Conservation (phyloP, 2,329 filamentous ascomycete genomes). For the Periconia sp. region DNA sequence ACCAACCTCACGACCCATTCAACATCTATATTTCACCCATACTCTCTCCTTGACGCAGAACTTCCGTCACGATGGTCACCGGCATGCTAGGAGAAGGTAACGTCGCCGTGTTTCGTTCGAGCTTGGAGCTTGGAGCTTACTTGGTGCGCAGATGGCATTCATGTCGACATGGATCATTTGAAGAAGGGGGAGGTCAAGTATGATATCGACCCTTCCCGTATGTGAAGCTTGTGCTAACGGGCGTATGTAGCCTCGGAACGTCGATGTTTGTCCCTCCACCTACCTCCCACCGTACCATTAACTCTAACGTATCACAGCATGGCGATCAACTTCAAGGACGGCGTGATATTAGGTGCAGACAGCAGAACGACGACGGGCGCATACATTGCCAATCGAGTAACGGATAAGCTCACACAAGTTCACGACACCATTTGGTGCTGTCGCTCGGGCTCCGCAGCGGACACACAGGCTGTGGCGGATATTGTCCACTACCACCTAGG, state of each 20-base stretch:
- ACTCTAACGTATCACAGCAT: slow-evolving; percentile 66
- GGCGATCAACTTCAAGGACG: slow-evolving; percentile 99
- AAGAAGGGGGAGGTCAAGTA: slow-evolving; percentile 99
- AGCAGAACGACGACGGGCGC: slow-evolving; percentile 96
- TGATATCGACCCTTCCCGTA: slow-evolving; percentile 48
- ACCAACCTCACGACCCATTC: too few species aligned
- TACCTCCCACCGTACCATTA: slow-evolving; percentile 22
- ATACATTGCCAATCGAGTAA: slow-evolving; percentile 99
- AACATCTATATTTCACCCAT: too few species aligned
- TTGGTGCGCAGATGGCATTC: slow-evolving; percentile 91
- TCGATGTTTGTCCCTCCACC: slow-evolving; percentile 75
- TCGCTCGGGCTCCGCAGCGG: slow-evolving; percentile 93
- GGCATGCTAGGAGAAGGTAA: slow-evolving; percentile 49
- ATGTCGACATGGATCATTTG: slow-evolving; percentile 97
- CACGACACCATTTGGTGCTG: slow-evolving; percentile 99
- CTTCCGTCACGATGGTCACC: slow-evolving; percentile 37
- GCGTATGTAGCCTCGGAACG: slow-evolving; percentile 77
- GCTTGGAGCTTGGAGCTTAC: slow-evolving; percentile 36
- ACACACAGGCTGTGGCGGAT: slow-evolving; percentile 97
- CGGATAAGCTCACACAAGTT: slow-evolving; percentile 98
- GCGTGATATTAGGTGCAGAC: slow-evolving; percentile 96
- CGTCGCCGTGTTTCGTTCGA: slow-evolving; percentile 7
- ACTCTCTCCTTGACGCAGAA: slow-evolving; percentile 10
- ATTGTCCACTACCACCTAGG: slow-evolving; percentile 97
- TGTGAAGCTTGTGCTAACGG: slow-evolving; percentile 24